These are phyloP conservation scores for Penicillium italicum DNA, from an alignment of 2,329 filamentous ascomycete genomes.

Conservation along the genomic window DNA sequence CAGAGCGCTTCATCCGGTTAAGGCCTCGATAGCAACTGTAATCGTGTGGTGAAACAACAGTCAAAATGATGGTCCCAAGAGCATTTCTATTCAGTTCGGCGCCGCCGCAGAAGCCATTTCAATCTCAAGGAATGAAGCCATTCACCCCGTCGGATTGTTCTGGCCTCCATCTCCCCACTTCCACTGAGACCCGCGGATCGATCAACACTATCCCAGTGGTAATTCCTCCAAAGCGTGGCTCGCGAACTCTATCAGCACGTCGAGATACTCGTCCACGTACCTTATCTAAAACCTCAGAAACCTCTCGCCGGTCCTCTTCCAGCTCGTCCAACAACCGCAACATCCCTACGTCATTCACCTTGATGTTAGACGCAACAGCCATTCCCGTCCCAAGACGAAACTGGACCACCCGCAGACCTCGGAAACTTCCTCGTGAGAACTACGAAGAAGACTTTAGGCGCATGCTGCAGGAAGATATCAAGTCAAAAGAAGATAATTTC, in stretches of 20 bases:
- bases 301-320: slow-evolving; percentile 27
- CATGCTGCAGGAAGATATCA: slow-evolving; percentile 52
- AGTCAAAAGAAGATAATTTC: slow-evolving; percentile 48
- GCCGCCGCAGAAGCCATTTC: slow-evolving; percentile 22
- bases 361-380: slow-evolving; percentile 56
- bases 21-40: slow-evolving; percentile 16
- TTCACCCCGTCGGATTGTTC: slow-evolving; percentile 18
- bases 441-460: slow-evolving; percentile 52
- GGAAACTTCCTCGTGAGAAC: slow-evolving; percentile 41
- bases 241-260: slow-evolving; percentile 20
- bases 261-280: slow-evolving; percentile 21
- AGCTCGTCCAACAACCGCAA: slow-evolving; percentile 38
- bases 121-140: slow-evolving; percentile 7
- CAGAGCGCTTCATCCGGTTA: slow-evolving; percentile 41
- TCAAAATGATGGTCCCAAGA: slow-evolving; percentile 43
- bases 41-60: slow-evolving; percentile 18
- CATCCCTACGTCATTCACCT: slow-evolving; percentile 55
- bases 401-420: slow-evolving; percentile 38
- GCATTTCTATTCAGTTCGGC: slow-evolving; percentile 38
- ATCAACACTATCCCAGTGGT: slow-evolving; percentile 34
- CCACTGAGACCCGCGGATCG: slow-evolving; percentile 7
- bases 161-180: slow-evolving; percentile 16
- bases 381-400: slow-evolving; percentile 52
- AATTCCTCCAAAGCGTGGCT: slow-evolving; percentile 35
- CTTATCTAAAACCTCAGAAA: slow-evolving; percentile 17